A percentile compares a stretch with the other conserved stretches of the same genome.
These are phyloP conservation scores for Mytilinidion resinicola DNA, from an alignment of 495 filamentous ascomycete species.

Conservation along the genomic window DNA sequence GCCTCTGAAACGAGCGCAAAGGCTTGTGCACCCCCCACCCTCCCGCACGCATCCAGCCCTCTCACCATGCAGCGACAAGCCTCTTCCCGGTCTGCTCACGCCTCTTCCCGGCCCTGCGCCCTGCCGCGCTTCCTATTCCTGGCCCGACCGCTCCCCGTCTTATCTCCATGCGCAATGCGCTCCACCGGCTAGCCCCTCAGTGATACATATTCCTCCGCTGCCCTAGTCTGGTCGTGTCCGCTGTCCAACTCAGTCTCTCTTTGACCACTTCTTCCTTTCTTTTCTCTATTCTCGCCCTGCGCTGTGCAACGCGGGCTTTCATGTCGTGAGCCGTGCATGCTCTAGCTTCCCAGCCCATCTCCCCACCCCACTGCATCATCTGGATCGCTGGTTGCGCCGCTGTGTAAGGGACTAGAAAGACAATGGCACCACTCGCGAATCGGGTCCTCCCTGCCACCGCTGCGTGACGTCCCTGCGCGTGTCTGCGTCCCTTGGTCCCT, in stretches of 20 bases:
- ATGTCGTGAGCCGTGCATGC: not conserved
- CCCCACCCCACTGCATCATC: conserved; percentile 1
- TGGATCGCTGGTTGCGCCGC: conserved; percentile 10
- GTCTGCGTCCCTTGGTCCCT: not conserved
- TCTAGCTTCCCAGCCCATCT: not conserved
- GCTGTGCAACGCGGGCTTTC: not conserved
- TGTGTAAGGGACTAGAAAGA: conserved; percentile 8
- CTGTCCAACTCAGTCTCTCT: conserved; percentile 8
- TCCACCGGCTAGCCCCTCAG: not conserved
- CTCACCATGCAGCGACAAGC: not conserved
- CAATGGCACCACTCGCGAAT: conserved; percentile 6
- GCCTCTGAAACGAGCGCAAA: too few species aligned
- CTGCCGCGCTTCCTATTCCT: conserved; percentile 9
- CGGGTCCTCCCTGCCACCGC: conserved; percentile 2
- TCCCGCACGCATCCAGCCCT: too few species aligned
- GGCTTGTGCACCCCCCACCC: too few species aligned
- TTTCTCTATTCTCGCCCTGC: not conserved
- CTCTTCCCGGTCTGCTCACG: conserved; percentile 8
- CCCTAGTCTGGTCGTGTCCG: not conserved
- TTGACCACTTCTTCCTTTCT: conserved; percentile 5
- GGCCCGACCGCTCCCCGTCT: conserved; percentile 10
- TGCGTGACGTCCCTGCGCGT: conserved; percentile 12
- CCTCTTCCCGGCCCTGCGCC: not conserved
- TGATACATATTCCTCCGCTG: conserved; percentile 20
- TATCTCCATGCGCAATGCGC: conserved; percentile 22